A percentile compares a stretch with the other conserved stretches of the same genome.
Conservation (phyloP, 805 yeast species). For the Schwanniomyces vanrijiae region DNA sequence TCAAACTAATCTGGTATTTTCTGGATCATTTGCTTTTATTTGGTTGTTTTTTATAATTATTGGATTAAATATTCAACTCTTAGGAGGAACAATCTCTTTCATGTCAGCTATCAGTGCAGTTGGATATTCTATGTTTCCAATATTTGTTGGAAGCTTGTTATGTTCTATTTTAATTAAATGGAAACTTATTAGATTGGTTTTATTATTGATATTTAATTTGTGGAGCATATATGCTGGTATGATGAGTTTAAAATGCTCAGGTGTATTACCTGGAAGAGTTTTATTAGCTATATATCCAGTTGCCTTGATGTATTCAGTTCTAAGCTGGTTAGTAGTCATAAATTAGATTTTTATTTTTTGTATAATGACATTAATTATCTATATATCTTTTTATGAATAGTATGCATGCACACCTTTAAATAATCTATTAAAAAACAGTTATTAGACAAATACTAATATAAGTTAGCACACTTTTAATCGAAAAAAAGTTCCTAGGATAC, state of each 20-base stretch:
- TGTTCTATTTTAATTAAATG: constrained; percentile 46
- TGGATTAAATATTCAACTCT: constrained; percentile 63
- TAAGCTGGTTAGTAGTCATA: constrained; percentile 68
- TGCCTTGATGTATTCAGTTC: constrained; percentile 57
- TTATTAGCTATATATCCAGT: constrained; percentile 67
- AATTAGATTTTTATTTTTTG: constrained; percentile 28
- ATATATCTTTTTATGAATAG: not conserved
- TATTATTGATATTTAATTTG: constrained; percentile 46
- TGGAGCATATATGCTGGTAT: constrained; percentile 70
- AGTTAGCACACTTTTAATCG: not conserved
- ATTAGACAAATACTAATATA: not conserved
- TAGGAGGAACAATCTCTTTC: constrained; percentile 62
- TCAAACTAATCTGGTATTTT: constrained; percentile 54
- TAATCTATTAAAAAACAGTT: not conserved
- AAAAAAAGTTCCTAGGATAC: not conserved
- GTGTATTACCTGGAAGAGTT: constrained; percentile 62
- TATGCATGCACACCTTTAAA: not conserved
- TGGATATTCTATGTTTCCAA: constrained; percentile 70
- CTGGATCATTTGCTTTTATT: constrained; percentile 60
- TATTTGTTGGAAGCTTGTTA: constrained; percentile 52
- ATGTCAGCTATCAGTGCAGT: constrained; percentile 68
- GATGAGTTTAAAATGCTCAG: constrained; percentile 61
- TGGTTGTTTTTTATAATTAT: constrained; percentile 64
- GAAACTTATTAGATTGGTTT: constrained; percentile 48
- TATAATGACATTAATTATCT: not conserved